Base-by-base conservation (phyloP, 805 yeast genomes). In the Myxozyma melibiosi region DNA sequence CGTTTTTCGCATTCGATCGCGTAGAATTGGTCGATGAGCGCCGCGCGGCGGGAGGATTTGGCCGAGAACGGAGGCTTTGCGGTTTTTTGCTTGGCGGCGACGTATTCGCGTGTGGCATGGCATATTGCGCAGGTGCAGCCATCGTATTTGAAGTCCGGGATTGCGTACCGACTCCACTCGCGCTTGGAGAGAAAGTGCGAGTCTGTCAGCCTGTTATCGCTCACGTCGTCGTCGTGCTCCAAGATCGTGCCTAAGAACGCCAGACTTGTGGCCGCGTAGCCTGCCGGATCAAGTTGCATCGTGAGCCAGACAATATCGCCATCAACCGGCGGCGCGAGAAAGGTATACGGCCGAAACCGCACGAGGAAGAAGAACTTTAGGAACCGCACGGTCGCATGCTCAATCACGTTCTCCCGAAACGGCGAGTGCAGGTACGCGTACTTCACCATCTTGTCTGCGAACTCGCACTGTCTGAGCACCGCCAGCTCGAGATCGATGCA, bases 271-370 rank as follows among this genome's bases (percentile, higher is more conserved):
- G 51, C 34, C 46, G 45, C 9, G 30, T 52, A 52, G 2, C 25
- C 28, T 8, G 22, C 46, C 18, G 64, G 59, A 4, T 53, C 38
- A 7, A 64, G 61, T 50, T 58, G 64, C 41, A 60, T 55, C 3
- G 66, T 64, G 28, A 62, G 66, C 67, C 67, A 64, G 0, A 52
- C 65, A 20, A 64, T 42, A 37, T 64, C 67, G 22, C 57, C 49
- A 31, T 62, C 65, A 13, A 57, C 25, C 20, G 65, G 52, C 25
- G 67, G 67, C 9, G 64, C 58, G 6, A 52, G 38, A 22, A 50
- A 4, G 7, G n/a, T 24, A 2, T 11, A 16, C 7, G 58, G 62
- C 9, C 47, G 5, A 1, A 9, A 37, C 6, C 42, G 28, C 8
- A 61, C 20, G 7, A 63, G 7, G 24, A 33, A 25, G 24, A 64